Evolutionary conservation across 2,329 filamentous ascomycete genomes (phyloP), one percentile per base, ranked within the genome.

Genomic region (Fusarium graminum): DNA sequence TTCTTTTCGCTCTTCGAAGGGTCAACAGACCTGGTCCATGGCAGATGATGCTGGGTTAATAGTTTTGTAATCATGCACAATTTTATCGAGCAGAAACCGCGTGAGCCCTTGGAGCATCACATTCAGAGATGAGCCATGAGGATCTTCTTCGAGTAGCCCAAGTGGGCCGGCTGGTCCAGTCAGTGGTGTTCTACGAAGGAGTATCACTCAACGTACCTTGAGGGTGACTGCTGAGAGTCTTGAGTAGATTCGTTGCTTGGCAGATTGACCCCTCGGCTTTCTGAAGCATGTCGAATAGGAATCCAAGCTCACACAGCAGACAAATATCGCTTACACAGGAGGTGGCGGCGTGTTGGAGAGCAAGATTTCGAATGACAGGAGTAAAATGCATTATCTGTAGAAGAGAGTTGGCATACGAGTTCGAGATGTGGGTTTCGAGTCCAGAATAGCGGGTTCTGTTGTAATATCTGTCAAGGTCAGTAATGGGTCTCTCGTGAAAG

Each of bases 281-380:
- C 72, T 98, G 92, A 25, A 99, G 85, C 95, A 99, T 99, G 75
- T 99, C 96, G 71, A 97, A 96, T 11, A 99, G 82, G 75, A 95
- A 99, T 1, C 95, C 95, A 68, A 99, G 84, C 78, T 99, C 95
- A 78, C 95, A 99, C 2, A 99, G 81, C 40, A 99, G 82, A 77
- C 95, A 99, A 30, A 88, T 86, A 54, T 97, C 93, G 69, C 88
- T 88, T 4, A 93, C 82, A 74, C 95, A 99, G 14, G 90, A 87
- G 10, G 92, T 92, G 1, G 95, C 93, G 2, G 94, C 91, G 76
- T 99, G 95, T 59, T 94, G 90, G 2, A 99, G 84, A 11, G 95
- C 92, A 50, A 96, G 80, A 73, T 99, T 99, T 45, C 94, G 89
- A 51, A 97, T 83, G 19, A 96, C 79, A 1, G 94, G 94, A 1